These are phyloP conservation scores for Hypoxylon sp. DNA, from an alignment of 2,329 filamentous ascomycete species.

Conservation along the genomic window DNA sequence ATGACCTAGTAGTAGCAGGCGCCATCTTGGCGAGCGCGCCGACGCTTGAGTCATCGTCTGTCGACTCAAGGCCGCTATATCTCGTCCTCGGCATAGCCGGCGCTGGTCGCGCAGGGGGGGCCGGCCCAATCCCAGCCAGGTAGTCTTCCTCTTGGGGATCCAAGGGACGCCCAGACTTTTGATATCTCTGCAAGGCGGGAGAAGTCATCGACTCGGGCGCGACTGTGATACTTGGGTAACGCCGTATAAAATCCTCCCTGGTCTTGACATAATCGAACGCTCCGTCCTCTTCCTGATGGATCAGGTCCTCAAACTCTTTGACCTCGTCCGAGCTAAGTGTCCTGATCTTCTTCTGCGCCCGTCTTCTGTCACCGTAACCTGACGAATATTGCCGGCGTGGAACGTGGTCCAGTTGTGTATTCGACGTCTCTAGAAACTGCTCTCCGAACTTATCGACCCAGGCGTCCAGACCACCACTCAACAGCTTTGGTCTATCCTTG, in stretches of 20 bases:
- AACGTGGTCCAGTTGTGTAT: slow-evolving; percentile 26
- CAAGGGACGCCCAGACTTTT: slow-evolving; percentile 39
- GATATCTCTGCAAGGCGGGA: slow-evolving; percentile 36
- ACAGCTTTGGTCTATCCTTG: slow-evolving; percentile 75
- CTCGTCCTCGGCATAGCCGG: slow-evolving; percentile 73
- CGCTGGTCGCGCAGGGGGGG: slow-evolving; percentile 71
- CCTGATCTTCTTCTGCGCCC: slow-evolving; percentile 61
- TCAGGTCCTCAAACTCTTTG: slow-evolving; percentile 78
- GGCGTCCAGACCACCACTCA: slow-evolving; percentile 83
- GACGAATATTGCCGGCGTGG: slow-evolving; percentile 19
- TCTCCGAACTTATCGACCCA: slow-evolving; percentile 86
- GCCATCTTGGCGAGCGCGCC: slow-evolving; percentile 53
- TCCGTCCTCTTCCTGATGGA: slow-evolving; percentile 69
- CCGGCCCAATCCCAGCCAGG: slow-evolving; percentile 56
- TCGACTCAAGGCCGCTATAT: slow-evolving; percentile 74
- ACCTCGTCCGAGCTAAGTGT: slow-evolving; percentile 84
- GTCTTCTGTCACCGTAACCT: slow-evolving; percentile 44
- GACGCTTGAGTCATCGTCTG: slow-evolving; percentile 46
- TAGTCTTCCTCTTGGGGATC: slow-evolving; percentile 49
- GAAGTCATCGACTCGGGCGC: slow-evolving; percentile 68
- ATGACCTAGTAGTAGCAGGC: slow-evolving; percentile 39
- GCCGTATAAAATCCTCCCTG: slow-evolving; percentile 83
- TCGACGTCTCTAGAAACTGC: slow-evolving; percentile 62
- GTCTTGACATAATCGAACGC: slow-evolving; percentile 67
- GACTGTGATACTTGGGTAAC: slow-evolving; percentile 76